Percentiles rank a stretch among this genome's conserved stretches.
Conservation (phyloP, 805 yeast species). For the Candida cerambycidarum region DNA sequence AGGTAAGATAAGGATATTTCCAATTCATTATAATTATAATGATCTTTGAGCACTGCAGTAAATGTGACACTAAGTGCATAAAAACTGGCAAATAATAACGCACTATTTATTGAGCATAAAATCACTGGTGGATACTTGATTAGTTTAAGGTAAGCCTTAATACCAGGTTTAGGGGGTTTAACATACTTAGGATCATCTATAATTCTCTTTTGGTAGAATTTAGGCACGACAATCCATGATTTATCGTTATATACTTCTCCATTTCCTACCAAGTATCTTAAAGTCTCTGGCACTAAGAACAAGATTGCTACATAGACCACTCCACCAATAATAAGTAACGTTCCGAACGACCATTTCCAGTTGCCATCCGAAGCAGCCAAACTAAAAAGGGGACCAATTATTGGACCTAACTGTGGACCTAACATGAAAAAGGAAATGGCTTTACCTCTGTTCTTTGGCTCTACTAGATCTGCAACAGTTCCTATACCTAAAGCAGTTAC, state of each 20-base stretch:
- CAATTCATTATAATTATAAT: slow-evolving; percentile 36
- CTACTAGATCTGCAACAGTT: slow-evolving; percentile 32
- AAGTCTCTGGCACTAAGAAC: slow-evolving; percentile 40
- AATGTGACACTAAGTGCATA: slow-evolving; percentile 54
- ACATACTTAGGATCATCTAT: slow-evolving; percentile 32
- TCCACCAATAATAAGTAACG: slow-evolving; percentile 28
- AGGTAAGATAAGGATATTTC: slow-evolving; percentile 47
- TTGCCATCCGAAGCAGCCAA: slow-evolving; percentile 23
- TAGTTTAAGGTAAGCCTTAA: slow-evolving; percentile 35
- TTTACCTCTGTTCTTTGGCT: slow-evolving; percentile 30
- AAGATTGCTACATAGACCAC: slow-evolving; percentile 23
- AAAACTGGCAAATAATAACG: slow-evolving; percentile 53
- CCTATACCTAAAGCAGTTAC: slow-evolving; percentile 39
- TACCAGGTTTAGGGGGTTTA: slow-evolving; percentile 46
- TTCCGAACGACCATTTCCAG: slow-evolving; percentile 38
- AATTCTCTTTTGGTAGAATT: slow-evolving; percentile 22
- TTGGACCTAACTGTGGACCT: slow-evolving; percentile 42
- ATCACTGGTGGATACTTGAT: slow-evolving; percentile 44
- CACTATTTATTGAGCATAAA: slow-evolving; percentile 47
- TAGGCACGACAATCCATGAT: slow-evolving; percentile 29
- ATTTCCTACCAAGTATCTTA: slow-evolving; percentile 38
- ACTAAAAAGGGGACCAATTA: slow-evolving; percentile 36
- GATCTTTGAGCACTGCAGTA: slow-evolving; percentile 36
- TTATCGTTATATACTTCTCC: slow-evolving; percentile 22
- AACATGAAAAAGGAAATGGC: slow-evolving; percentile 35